These are phyloP conservation scores for Leishmania braziliensis DNA, from an alignment of 208 protist species.

Conservation along the genomic window DNA sequence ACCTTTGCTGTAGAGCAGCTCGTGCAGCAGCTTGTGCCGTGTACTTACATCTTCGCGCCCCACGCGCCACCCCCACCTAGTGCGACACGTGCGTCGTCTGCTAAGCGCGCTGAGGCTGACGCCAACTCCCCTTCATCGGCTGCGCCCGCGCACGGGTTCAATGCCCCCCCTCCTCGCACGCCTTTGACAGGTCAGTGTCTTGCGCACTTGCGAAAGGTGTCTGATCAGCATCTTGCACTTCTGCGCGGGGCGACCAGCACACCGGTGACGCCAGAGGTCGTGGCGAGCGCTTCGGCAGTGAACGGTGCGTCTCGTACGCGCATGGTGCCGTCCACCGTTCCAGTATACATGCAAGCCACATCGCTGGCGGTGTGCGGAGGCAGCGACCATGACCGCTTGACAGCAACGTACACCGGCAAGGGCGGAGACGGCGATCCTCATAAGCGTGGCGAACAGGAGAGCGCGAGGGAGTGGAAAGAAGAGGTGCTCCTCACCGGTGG, in stretches of 20 bases:
- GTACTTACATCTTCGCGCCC: conserved; percentile 19
- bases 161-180: neutral
- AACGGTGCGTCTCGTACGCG: neutral
- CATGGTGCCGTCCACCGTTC: conserved; percentile 8
- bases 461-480: neutral
- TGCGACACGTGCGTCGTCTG: neutral
- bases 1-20: conserved; percentile 56
- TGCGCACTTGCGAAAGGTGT: neutral
- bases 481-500: neutral
- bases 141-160: neutral
- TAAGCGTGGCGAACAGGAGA: neutral
- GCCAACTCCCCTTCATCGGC: neutral
- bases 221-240: neutral
- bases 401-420: neutral
- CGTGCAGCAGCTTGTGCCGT: conserved; percentile 64
- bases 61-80: neutral
- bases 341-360: conserved; percentile 16
- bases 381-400: neutral
- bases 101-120: neutral
- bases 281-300: neutral
- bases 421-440: neutral
- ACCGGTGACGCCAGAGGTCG: neutral
- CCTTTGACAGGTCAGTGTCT: neutral
- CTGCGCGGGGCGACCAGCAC: neutral
- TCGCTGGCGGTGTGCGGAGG: neutral